These are phyloP conservation scores for Komagataella mondaviorum DNA, from an alignment of 805 yeast genomes.

Conservation along the genomic window DNA sequence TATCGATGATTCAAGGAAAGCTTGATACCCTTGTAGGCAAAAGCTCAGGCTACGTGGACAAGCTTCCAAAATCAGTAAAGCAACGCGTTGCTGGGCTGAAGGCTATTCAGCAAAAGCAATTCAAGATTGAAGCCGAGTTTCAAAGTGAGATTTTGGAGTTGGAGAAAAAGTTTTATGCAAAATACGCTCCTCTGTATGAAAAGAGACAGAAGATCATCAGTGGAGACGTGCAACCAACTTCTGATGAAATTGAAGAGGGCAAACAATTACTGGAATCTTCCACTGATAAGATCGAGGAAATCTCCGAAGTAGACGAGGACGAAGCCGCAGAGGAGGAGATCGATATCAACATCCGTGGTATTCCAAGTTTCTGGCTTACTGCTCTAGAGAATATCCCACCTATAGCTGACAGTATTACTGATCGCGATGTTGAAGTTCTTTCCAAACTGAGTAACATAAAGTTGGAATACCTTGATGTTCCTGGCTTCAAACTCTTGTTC, in stretches of 20 bases:
- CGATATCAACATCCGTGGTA: slow-evolving; percentile 42
- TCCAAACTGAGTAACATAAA: slow-evolving; percentile 54
- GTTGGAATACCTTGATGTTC: slow-evolving; percentile 66
- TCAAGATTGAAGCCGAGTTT: slow-evolving; percentile 79
- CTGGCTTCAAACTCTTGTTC: slow-evolving; percentile 83
- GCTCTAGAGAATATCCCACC: slow-evolving; percentile 80
- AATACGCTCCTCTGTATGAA: slow-evolving; percentile 65
- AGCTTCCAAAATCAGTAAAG: slow-evolving; percentile 60
- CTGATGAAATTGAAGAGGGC: slow-evolving; percentile 70
- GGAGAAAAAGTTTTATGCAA: slow-evolving; percentile 64
- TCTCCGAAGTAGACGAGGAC: slow-evolving; percentile 23
- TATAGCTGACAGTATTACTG: slow-evolving; percentile 74
- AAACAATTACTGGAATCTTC: slow-evolving; percentile 43
- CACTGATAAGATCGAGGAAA: slow-evolving; percentile 27
- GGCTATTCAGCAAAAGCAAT: slow-evolving; percentile 65
- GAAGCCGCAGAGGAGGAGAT: slow-evolving; percentile 17
- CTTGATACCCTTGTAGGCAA: slow-evolving; percentile 75
- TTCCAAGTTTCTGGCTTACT: slow-evolving; percentile 95
- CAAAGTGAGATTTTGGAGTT: slow-evolving; percentile 79
- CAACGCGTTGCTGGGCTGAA: slow-evolving; percentile 73
- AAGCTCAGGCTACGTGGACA: slow-evolving; percentile 74
- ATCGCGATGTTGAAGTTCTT: slow-evolving; percentile 80
- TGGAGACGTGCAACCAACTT: slow-evolving; percentile 68
- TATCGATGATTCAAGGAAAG: slow-evolving; percentile 84
- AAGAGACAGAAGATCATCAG: slow-evolving; percentile 58